phyloP scores from a whole-genome alignment of 1,284 basidiomycete species.

The Leccinum griseonigrum region DNA sequence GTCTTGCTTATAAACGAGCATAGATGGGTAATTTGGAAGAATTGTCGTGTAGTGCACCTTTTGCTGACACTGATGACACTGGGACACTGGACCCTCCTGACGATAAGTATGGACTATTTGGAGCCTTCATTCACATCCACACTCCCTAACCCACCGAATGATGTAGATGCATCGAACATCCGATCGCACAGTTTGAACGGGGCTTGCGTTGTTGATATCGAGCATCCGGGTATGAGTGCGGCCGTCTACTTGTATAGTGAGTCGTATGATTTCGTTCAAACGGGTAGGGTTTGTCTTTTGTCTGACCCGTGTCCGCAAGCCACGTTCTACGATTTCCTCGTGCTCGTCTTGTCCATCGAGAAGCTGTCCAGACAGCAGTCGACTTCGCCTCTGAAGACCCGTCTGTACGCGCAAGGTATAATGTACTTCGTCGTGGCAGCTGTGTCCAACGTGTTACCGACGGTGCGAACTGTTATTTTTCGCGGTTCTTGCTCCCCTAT shows the following conservation, averaged over 20 bases:
- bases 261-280: not conserved
- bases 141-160: not conserved
- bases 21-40: conserved; percentile 30
- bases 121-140: not conserved
- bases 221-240: not conserved
- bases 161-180: not conserved
- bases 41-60: conserved; percentile 12
- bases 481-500: not conserved
- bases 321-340: conserved; percentile 19
- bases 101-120: conserved; percentile 11
- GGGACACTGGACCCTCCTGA: conserved; percentile 21
- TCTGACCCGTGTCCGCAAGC: conserved; percentile 8
- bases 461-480: conserved; percentile 10
- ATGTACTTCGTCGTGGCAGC: conserved; percentile 20
- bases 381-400: conserved; percentile 15
- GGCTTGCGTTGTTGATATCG: conserved; percentile 2
- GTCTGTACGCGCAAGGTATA: conserved; percentile 19
- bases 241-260: conserved; percentile 16
- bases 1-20: not conserved
- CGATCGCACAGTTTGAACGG: not conserved
- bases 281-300: not conserved
- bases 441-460: conserved; percentile 9
- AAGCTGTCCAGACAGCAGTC: conserved; percentile 13
- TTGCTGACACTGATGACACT: conserved; percentile 16
- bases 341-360: conserved; percentile 17